Percentiles rank a stretch among this genome's conserved stretches.
Conservation (phyloP, 192 early-diverging fungal species). For the Chytriomyces sp. region DNA sequence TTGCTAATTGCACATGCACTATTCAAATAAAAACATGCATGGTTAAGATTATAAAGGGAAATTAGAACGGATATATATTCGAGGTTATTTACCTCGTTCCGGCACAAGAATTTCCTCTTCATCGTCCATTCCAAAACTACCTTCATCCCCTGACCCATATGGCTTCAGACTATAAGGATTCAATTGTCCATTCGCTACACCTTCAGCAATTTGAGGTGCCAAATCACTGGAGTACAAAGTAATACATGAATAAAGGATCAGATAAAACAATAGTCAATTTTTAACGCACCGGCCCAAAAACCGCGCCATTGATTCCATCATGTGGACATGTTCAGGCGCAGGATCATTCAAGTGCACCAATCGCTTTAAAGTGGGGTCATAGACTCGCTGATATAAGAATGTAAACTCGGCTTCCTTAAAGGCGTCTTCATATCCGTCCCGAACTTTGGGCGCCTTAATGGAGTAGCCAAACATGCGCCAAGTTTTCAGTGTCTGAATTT, state of each 20-base stretch:
- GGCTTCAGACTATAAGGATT: constrained; percentile 23
- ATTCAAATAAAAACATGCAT: too few relatives aligned
- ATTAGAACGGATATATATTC: background rate
- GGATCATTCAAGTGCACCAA: constrained; percentile 60
- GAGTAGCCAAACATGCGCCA: constrained; percentile 54
- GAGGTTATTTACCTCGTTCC: background rate
- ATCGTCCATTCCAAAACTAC: background rate
- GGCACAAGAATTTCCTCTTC: background rate
- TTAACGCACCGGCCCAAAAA: constrained; percentile 20
- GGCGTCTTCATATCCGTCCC: constrained; percentile 65
- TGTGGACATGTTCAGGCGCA: background rate
- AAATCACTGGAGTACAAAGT: background rate
- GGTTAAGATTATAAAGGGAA: background rate
- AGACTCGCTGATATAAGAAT: constrained; percentile 90
- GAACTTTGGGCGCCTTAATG: constrained; percentile 52
- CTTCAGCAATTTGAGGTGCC: constrained; percentile 3
- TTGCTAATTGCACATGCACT: background rate
- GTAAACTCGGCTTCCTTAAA: constrained; percentile 81
- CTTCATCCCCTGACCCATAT: background rate
- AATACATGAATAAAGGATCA: background rate
- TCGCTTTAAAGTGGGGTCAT: constrained; percentile 58
- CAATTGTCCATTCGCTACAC: constrained; percentile 9
- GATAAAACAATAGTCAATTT: background rate
- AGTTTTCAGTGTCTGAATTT: constrained; percentile 30
- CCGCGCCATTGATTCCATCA: background rate